A percentile compares a stretch with the other conserved stretches of the same genome.
phyloP scores from a whole-genome alignment of 2,329 filamentous ascomycete genomes.

The Sporothrix pseudoabietina region DNA sequence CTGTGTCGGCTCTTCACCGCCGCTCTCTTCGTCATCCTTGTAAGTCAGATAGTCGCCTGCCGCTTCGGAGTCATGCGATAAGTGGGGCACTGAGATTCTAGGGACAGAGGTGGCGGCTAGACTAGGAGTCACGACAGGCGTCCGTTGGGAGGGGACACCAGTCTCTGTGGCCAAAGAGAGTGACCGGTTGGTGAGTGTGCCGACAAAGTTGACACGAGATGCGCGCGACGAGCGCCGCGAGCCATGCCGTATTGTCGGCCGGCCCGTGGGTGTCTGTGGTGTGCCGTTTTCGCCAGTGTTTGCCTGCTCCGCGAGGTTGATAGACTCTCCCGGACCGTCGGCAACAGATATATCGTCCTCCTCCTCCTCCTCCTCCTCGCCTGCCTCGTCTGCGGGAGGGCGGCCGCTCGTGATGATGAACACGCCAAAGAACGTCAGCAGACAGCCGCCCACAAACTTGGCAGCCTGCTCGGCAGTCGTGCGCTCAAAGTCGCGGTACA shows the following conservation, averaged over 20 bases:
- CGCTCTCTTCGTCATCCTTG: conserved; percentile 20
- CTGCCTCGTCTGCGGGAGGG: conserved; percentile 58
- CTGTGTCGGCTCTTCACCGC: conserved; percentile 35
- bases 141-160: conserved; percentile 44
- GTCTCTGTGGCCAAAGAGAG: conserved; percentile 41
- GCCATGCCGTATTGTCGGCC: neutral
- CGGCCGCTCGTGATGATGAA: conserved; percentile 93
- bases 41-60: conserved; percentile 24
- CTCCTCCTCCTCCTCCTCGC: too few relatives aligned
- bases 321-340: conserved; percentile 58
- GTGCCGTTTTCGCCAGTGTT: conserved; percentile 39
- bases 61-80: conserved; percentile 40
- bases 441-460: conserved; percentile 89
- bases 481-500: conserved; percentile 93
- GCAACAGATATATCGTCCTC: conserved; percentile 60
- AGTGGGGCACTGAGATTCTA: neutral
- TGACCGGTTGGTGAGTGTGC: conserved; percentile 44
- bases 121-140: conserved; percentile 38
- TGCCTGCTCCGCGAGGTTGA: conserved; percentile 60
- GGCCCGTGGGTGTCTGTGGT: neutral
- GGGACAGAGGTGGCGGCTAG: conserved; percentile 3
- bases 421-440: conserved; percentile 93
- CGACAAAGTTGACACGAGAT: conserved; percentile 51
- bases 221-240: conserved; percentile 47
- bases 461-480: conserved; percentile 70